Conservation (phyloP, 2,329 filamentous ascomycete genomes). For the Hypoxylon sp. region DNA sequence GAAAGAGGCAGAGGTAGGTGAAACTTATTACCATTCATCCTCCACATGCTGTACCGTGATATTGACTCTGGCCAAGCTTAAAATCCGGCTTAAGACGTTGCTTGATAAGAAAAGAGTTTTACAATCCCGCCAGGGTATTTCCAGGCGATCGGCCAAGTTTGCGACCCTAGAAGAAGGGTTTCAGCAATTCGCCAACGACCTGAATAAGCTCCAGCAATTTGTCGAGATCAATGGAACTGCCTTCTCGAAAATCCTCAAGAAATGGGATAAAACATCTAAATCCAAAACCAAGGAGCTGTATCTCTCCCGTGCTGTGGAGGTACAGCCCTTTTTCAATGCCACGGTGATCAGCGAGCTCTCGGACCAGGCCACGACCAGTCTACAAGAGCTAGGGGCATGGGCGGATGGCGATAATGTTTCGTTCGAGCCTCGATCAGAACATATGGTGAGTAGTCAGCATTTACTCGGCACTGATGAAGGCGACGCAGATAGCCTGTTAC, state of each 20-base stretch:
- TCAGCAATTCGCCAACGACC: constrained; percentile 94
- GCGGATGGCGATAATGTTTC: constrained; percentile 94
- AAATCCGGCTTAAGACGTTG: constrained; percentile 89
- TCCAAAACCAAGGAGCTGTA: constrained; percentile 98
- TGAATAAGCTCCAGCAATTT: constrained; percentile 98
- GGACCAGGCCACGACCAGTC: constrained; percentile 94
- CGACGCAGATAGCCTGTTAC: constrained; percentile 87
- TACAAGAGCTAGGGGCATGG: constrained; percentile 96
- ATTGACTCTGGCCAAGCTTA: constrained; percentile 71
- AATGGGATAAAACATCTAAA: constrained; percentile 99
- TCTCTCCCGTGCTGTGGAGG: constrained; percentile 93
- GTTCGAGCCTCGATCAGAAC: constrained; percentile 73
- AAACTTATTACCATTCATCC: not conserved
- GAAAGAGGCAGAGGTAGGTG: constrained; percentile 92
- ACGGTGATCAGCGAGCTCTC: constrained; percentile 97
- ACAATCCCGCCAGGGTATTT: constrained; percentile 82
- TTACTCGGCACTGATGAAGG: constrained; percentile 83
- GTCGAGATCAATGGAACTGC: constrained; percentile 98
- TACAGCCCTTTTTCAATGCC: constrained; percentile 97
- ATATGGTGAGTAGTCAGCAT: constrained; percentile 74
- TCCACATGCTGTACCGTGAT: not conserved
- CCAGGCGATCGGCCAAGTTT: constrained; percentile 91
- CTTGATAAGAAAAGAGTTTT: constrained; percentile 95
- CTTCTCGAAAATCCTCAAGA: constrained; percentile 98
- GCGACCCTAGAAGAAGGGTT: constrained; percentile 96